These are phyloP conservation scores for Boletellus sp. DNA, from an alignment of 1,284 basidiomycete species.

Conservation along the genomic window DNA sequence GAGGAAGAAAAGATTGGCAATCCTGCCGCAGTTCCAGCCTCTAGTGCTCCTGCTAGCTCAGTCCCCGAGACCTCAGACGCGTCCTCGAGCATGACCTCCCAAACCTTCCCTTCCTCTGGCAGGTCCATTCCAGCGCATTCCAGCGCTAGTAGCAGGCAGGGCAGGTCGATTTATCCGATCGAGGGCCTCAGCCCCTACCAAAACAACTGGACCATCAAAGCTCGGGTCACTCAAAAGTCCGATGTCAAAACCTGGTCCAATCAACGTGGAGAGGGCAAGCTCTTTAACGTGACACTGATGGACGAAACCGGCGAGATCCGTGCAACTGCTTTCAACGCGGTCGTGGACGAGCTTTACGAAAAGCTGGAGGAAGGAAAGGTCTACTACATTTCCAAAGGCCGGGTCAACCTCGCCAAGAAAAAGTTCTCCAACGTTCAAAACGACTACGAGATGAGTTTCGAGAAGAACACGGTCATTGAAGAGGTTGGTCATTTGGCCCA, in stretches of 20 bases:
- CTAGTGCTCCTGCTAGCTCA: conserved; percentile 10
- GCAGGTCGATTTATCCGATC: conserved; percentile 74
- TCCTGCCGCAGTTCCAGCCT: conserved; percentile 47
- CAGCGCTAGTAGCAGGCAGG: conserved; percentile 29
- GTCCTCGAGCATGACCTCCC: conserved; percentile 6
- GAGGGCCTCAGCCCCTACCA: conserved; percentile 96
- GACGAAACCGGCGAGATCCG: conserved; percentile 94
- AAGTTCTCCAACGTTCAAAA: conserved; percentile 91
- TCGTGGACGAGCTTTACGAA: conserved; percentile 82
- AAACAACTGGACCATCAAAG: conserved; percentile 99
- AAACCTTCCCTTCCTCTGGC: conserved; percentile 16
- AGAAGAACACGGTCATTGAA: conserved; percentile 78
- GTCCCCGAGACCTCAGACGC: conserved; percentile 8
- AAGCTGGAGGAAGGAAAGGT: conserved; percentile 90
- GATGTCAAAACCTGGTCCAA: conserved; percentile 93
- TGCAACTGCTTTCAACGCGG: conserved; percentile 89
- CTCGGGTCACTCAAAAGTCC: conserved; percentile 86
- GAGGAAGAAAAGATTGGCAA: conserved; percentile 73
- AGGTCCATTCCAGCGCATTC: conserved; percentile 18
- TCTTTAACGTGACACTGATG: conserved; percentile 92
- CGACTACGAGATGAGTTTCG: conserved; percentile 94
- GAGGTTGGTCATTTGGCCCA: conserved; percentile 46
- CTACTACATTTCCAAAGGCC: conserved; percentile 87
- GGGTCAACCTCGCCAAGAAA: conserved; percentile 95
- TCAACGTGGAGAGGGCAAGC: conserved; percentile 88